Evolutionary conservation across 2,329 filamentous ascomycete species (phyloP).

Genomic region (Botrytis tulipae): DNA sequence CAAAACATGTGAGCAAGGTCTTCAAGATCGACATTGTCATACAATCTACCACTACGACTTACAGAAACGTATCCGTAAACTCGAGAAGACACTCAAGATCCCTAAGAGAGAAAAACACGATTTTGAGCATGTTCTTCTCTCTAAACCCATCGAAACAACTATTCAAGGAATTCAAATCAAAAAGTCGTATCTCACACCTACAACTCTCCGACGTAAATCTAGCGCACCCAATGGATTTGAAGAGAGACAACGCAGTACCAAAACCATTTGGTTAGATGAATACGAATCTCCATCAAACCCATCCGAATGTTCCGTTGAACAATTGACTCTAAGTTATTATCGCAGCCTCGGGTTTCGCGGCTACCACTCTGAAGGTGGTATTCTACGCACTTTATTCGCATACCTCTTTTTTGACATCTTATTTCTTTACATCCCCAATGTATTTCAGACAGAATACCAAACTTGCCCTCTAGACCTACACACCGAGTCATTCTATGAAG

Average conservation of each 20-base stretch:
- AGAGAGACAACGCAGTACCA: constrained; percentile 50
- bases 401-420: constrained; percentile 93
- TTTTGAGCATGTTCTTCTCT: constrained; percentile 80
- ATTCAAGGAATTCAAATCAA: constrained; percentile 78
- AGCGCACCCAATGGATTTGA: constrained; percentile 23
- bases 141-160: constrained; percentile 70
- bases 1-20: constrained; percentile 77
- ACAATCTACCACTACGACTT: constrained; percentile 91
- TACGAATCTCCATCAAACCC: constrained; percentile 53
- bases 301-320: constrained; percentile 83
- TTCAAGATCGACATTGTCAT: constrained; percentile 87
- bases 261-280: constrained; percentile 88
- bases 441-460: constrained; percentile 95
- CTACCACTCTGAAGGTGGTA: constrained; percentile 88
- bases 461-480: constrained; percentile 90
- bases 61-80: constrained; percentile 87
- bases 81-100: constrained; percentile 81
- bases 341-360: constrained; percentile 82
- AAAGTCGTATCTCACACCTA: constrained; percentile 46
- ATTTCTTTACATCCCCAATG: constrained; percentile 90
- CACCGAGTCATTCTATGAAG: constrained; percentile 87
- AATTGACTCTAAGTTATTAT: constrained; percentile 89
- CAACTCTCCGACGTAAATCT: constrained; percentile 22
- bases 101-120: constrained; percentile 87
- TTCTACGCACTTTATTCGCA: constrained; percentile 85